Evolutionary conservation across 805 yeast species (phyloP).

Genomic region (Candida ficus): DNA sequence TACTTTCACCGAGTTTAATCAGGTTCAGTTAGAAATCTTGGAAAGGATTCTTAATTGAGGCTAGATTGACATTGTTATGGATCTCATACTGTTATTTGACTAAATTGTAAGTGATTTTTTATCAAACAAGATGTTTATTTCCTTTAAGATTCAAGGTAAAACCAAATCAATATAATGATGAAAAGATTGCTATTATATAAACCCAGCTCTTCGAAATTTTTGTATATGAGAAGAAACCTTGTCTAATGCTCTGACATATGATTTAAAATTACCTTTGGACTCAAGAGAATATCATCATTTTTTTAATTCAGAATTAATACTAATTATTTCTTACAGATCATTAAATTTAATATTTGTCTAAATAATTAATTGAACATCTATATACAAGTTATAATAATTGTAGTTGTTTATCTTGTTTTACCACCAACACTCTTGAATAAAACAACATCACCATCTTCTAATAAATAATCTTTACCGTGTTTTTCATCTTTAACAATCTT

Average conservation of each 20-base stretch:
- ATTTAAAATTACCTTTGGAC: too few species aligned
- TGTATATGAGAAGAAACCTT: slow-evolving; percentile 25
- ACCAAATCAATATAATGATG: slow-evolving; percentile 31
- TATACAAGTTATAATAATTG: background rate
- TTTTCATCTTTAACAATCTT: slow-evolving; percentile 29
- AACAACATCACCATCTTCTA: slow-evolving; percentile 82
- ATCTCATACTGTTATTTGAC: too few species aligned
- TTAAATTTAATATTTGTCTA: background rate
- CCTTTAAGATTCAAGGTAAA: too few species aligned
- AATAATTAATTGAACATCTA: background rate
- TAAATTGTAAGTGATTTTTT: too few species aligned
- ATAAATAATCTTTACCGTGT: slow-evolving; percentile 72
- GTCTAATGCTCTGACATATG: slow-evolving; percentile 24
- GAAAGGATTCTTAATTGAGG: too few species aligned
- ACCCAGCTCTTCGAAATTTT: slow-evolving; percentile 29
- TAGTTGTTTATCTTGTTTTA: slow-evolving; percentile 31
- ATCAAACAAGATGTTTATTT: too few species aligned
- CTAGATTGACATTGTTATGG: too few species aligned
- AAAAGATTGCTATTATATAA: slow-evolving; percentile 20
- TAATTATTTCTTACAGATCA: background rate
- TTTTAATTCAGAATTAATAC: background rate
- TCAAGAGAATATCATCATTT: too few species aligned
- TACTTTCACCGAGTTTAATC: too few species aligned
- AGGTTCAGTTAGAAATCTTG: too few species aligned
- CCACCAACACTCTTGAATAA: slow-evolving; percentile 71